Evolutionary conservation across 176 grass and related monocot genomes (phyloP).

Genomic region (Avena sativa): DNA sequence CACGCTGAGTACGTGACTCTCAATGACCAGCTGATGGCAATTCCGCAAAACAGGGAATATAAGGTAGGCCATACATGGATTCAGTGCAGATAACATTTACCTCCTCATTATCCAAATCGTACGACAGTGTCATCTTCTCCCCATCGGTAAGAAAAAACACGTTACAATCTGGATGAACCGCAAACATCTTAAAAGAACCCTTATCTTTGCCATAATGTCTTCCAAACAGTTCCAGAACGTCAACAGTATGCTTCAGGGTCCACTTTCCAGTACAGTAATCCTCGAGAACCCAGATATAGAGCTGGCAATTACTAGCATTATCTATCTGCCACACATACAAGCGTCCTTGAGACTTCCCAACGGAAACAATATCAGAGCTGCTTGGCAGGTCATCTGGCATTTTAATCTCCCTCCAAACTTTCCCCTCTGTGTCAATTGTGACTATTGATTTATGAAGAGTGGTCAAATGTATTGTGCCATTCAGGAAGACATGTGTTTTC

Average conservation of each 20-base stretch:
- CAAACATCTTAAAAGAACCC: neutral
- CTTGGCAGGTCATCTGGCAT: neutral
- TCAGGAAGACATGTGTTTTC: neutral
- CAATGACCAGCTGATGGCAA: neutral
- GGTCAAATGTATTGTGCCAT: neutral
- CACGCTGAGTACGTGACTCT: neutral
- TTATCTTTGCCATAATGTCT: neutral
- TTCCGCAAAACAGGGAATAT: conserved; percentile 35
- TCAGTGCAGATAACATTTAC: neutral
- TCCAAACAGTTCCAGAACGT: neutral
- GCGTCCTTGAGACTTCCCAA: neutral
- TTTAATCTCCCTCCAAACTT: conserved; percentile 2
- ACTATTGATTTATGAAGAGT: neutral
- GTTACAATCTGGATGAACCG: neutral
- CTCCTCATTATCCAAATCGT: neutral
- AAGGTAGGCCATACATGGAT: neutral
- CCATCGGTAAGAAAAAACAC: neutral
- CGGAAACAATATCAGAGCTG: neutral
- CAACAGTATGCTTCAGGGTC: conserved; percentile 12
- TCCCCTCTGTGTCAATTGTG: neutral
- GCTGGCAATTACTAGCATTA: neutral
- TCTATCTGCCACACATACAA: neutral
- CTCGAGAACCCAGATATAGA: conserved; percentile 8
- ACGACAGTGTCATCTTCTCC: neutral
- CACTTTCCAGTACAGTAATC: conserved; percentile 2